Evolutionary conservation across 192 early-diverging fungal genomes (phyloP), one percentile per base, ranked within the genome.

Genomic region (Umbelopsis isabellina): DNA sequence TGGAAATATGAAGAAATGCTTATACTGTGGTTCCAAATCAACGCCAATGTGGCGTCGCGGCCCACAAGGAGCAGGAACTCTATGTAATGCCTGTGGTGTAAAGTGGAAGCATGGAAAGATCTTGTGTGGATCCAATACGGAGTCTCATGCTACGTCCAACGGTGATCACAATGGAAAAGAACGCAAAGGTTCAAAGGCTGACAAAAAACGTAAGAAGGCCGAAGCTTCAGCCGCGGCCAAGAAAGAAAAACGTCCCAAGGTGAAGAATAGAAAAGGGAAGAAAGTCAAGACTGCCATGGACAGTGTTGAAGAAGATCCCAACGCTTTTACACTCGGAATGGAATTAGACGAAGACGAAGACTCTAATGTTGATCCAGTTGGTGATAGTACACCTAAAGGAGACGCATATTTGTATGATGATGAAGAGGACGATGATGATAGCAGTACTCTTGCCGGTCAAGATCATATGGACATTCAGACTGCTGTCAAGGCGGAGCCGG

Each of bases 91-190:
- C 1, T 93, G 91, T 67, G 91, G 91, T 11, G 91, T 93, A 12
- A 92, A 92, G 68, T 93, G 91, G 91, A 92, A 91, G 61, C 83
- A 90, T 58, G 92, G 92, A 53, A 94, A 92, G 67, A 91, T 92
- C 30, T 52, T 90, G 47, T 67, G 75, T 47, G 82, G 76, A 7
- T 61, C 44, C 8, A 66, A 65, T 16, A 23, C 64, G 27, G n/a
- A 69, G 30, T 33, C 73, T 18, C 13, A 41, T 23, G 20, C 46
- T 50, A 25, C 30, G 15, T 3, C 33, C 30, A n/a, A 50, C 21
- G 35, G 23, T 2, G 35, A 48, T 22, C 52, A 73, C 15, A 53
- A 12, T 16, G 30, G 25, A 45, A 61, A 70, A 72, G 51, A 72
- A 66, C 61, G 64, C 23, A 72, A 72, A 44, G 70, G 45, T 1